These are phyloP conservation scores for Nemania abortiva DNA, from an alignment of 2,329 filamentous ascomycete genomes.

Conservation along the genomic window DNA sequence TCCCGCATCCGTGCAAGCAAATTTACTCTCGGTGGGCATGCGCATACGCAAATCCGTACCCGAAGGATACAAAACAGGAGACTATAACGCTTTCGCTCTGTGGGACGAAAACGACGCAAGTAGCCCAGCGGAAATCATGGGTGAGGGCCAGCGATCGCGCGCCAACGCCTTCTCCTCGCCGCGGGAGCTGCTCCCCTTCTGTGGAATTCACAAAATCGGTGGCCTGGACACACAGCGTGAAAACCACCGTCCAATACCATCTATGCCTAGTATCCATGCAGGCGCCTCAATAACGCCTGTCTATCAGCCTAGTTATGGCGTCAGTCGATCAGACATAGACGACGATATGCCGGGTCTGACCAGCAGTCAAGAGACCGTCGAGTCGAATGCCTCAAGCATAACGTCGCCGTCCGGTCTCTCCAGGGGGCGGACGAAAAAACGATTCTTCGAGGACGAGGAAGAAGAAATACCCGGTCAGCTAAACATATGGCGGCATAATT, in stretches of 20 bases:
- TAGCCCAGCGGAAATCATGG: slow-evolving; percentile 19
- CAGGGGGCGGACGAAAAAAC: slow-evolving; percentile 58
- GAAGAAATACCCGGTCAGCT: slow-evolving; percentile 43
- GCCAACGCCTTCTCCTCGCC: slow-evolving; percentile 51
- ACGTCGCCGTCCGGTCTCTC: slow-evolving; percentile 35
- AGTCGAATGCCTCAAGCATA: slow-evolving; percentile 50
- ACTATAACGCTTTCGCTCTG: slow-evolving; percentile 64
- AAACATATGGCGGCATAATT: slow-evolving; percentile 41
- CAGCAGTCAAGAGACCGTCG: slow-evolving; percentile 67
- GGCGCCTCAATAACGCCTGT: slow-evolving; percentile 12
- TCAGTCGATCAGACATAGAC: slow-evolving; percentile 38
- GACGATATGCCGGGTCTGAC: slow-evolving; percentile 61
- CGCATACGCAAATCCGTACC: slow-evolving; percentile 91
- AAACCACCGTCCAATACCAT: slow-evolving; percentile 44
- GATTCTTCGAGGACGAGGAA: slow-evolving; percentile 61
- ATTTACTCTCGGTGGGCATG: slow-evolving; percentile 93
- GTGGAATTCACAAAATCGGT: slow-evolving; percentile 81
- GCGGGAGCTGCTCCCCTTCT: slow-evolving; percentile 81
- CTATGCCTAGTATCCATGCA: slow-evolving; percentile 39
- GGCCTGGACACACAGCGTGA: slow-evolving; percentile 72
- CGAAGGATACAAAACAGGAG: slow-evolving; percentile 89
- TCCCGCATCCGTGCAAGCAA: slow-evolving; percentile 77
- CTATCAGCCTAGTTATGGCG: slow-evolving; percentile 37
- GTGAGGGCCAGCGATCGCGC: slow-evolving; percentile 43
- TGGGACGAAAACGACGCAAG: slow-evolving; percentile 57